Conservation (phyloP, 768 basidiomycete genomes). For the Pseudohyphozyma bogoriensis region DNA sequence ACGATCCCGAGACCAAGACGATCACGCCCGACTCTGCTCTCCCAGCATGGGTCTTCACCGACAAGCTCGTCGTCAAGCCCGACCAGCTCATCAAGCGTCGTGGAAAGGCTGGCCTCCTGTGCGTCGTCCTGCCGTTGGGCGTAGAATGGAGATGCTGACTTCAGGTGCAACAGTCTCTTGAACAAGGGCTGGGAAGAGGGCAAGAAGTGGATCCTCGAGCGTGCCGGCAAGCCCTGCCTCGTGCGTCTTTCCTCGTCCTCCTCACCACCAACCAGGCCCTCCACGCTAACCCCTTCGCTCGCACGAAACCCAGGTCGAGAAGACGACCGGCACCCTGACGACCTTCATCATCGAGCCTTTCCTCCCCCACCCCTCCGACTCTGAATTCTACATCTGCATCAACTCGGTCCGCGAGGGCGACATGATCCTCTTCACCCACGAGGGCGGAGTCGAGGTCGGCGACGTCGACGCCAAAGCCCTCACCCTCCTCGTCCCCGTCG, state of each 20-base stretch:
- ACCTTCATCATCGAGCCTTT: constrained; percentile 99
- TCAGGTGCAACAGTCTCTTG: constrained; percentile 44
- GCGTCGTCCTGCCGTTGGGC: neutral
- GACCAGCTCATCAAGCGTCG: constrained; percentile 99
- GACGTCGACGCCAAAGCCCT: constrained; percentile 97
- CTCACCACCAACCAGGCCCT: neutral
- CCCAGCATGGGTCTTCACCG: constrained; percentile 67
- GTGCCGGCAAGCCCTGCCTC: constrained; percentile 87
- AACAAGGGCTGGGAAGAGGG: constrained; percentile 89
- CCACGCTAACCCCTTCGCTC: neutral
- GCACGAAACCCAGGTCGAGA: constrained; percentile 60
- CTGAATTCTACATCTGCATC: constrained; percentile 97
- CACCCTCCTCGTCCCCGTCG: constrained; percentile 70
- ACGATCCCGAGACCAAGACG: constrained; percentile 60
- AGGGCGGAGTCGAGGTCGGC: constrained; percentile 96
- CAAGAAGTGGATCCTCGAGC: constrained; percentile 71
- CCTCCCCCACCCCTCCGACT: constrained; percentile 82
- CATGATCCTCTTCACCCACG: constrained; percentile 94
- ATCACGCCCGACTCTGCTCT: constrained; percentile 54
- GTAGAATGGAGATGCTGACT: neutral
- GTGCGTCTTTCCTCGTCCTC: constrained; percentile 41
- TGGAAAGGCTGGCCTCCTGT: constrained; percentile 89
- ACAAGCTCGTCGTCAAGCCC: constrained; percentile 87
- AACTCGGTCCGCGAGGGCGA: constrained; percentile 91
- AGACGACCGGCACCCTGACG: constrained; percentile 85